Base-by-base conservation (phyloP, 2,329 filamentous ascomycete species). In the Botrytis tulipae region DNA sequence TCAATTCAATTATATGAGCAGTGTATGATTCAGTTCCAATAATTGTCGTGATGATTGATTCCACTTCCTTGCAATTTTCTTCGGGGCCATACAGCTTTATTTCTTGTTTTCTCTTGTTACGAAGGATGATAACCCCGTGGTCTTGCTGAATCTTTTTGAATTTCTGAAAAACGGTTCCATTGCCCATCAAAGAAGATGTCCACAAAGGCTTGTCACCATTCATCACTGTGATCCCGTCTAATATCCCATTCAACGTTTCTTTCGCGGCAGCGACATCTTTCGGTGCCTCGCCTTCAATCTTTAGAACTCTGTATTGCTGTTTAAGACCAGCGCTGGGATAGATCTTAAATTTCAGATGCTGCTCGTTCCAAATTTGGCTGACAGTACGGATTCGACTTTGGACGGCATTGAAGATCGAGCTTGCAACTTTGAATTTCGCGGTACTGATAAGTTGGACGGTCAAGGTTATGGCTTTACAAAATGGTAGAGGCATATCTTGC, bases 351-450 rank as follows among this genome's bases (percentile, higher is more conserved):
- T 66, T 73, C 32, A 82, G 14, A 74, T 82, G 77, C 10, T 81
- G 74, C 12, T 74, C 57, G 57, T 77, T 77, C 84, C 84, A 86
- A 29, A 65, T 37, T 0, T 12, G 73, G 1, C 73, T 67, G 0
- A 81, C 75, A 3, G 74, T 42, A 7, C 79, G 75, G 7, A 85
- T 78, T 20, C 76, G 78, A 2, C 54, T 51, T 65, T 81, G 76
- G 1, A 83, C 75, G 8, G 80, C 82, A 3, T 76, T 67, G 72
- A 82, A 84, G 9, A 86, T 79, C 1, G 75, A 73, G 3, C 68
- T 78, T 3, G 77, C 74, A 37, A 85, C 78, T 68, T 84, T 84
- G 75, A 85, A 82, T 69, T 81, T 82, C 14, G 81, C 81, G 0
- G 82, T 81, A 16, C 81, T 79, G 4, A 85, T 75, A 5, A 83